Evolutionary conservation across 1,284 basidiomycete species (phyloP), one percentile per base, ranked within the genome.

Genomic region (Sporisorium exsertum): DNA sequence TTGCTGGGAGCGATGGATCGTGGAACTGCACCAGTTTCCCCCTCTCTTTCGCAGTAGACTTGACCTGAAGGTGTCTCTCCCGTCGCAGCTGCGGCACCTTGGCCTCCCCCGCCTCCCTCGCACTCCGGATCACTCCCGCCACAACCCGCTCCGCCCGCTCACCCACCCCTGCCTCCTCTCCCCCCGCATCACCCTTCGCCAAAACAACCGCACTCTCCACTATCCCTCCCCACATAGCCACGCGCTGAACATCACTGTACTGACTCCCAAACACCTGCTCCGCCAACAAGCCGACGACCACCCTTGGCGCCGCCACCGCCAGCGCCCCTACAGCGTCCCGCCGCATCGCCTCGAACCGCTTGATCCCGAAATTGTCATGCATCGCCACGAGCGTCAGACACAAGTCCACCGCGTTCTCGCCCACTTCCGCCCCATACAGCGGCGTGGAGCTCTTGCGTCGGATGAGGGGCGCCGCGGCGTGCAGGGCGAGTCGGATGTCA

Each of bases 201-300:
- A 97, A 88, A 82, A 97, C 94, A 58, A 93, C 88, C 5, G 94
- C 93, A 4, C 93, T 93, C 53, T 94, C 86, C 0, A 93, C 94
- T 1, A 99, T 87, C 0, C 94, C 92, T 58, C 92, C 94, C 33
- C 98, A 88, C 82, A 96, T 94, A 6, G 90, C 89, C 68, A 90
- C 91, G 13, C 95, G 91, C 81, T 98, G 94, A 24, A 91, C 89
- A 5, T 90, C 90, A 0, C 94, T 94, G 85, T 96, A 97, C 77
- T 95, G 93, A 55, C 92, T 92, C 68, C 91, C 91, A 87, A 97
- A 98, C 86, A 94, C 94, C 81, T 97, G 93, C 83, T 97, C 94
- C 50, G 92, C 91, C n/a, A 84, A 33, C 55, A 43, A 89, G 92
- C 85, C 86, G 1, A 93, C 91, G 43, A 92, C 91, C 66, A 91